phyloP scores from a whole-genome alignment of 2,329 filamentous ascomycete genomes.

The Colletotrichum shisoi region DNA sequence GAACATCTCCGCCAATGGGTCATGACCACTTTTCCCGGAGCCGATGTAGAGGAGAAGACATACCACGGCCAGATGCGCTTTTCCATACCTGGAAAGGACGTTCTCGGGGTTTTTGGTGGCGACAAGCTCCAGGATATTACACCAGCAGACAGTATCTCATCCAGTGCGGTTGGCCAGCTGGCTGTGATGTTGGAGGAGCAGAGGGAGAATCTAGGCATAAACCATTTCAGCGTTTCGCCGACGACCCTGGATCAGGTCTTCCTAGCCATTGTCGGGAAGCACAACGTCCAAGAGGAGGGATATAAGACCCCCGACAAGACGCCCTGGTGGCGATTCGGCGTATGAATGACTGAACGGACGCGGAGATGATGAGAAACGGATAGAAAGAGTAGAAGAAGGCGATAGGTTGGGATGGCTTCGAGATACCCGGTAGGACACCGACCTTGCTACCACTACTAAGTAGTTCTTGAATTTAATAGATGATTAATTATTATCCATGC shows the following conservation, averaged over 20 bases:
- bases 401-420: neutral
- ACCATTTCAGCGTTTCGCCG: constrained; percentile 86
- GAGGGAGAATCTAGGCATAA: constrained; percentile 73
- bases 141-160: constrained; percentile 45
- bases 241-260: constrained; percentile 94
- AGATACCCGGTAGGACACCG: constrained; percentile 7
- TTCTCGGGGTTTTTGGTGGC: constrained; percentile 42
- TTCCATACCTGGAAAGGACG: constrained; percentile 67
- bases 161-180: constrained; percentile 70
- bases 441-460: neutral
- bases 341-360: neutral
- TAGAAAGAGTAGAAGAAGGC: neutral
- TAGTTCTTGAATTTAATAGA: neutral
- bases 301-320: constrained; percentile 52
- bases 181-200: constrained; percentile 77
- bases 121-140: constrained; percentile 41
- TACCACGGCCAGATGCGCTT: constrained; percentile 92
- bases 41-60: constrained; percentile 73
- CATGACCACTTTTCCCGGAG: constrained; percentile 64
- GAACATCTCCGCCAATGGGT: constrained; percentile 72
- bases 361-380: neutral
- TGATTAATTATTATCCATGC: neutral
- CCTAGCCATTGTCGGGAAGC: constrained; percentile 79
- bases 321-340: constrained; percentile 34
- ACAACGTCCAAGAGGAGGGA: constrained; percentile 80